A percentile compares a stretch with the other conserved stretches of the same genome.
Evolutionary conservation across 257 asterid species (phyloP).

Genomic region (Ligustrum vulgare): DNA sequence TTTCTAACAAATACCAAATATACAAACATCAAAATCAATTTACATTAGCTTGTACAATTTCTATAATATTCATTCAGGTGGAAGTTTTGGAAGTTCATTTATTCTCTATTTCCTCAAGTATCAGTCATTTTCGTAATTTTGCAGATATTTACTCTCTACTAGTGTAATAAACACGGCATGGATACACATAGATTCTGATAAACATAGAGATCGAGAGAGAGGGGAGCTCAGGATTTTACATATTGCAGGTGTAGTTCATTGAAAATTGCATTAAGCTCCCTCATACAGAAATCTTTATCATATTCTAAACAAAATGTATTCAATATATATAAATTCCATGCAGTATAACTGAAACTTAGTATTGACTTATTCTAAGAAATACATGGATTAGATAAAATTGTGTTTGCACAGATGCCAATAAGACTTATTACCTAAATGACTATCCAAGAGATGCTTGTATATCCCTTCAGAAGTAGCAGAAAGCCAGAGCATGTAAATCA

Average conservation of each 20-base stretch:
- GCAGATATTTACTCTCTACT: neutral
- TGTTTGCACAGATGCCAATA: neutral
- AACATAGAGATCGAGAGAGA: neutral
- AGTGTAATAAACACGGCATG: too few species aligned
- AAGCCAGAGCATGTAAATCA: constrained; percentile 13
- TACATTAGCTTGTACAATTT: neutral
- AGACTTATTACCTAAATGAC: neutral
- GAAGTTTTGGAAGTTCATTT: too few species aligned
- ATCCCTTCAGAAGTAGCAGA: constrained; percentile 15
- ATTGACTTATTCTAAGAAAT: neutral
- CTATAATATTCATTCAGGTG: neutral
- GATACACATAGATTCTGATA: neutral
- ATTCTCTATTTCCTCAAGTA: too few species aligned
- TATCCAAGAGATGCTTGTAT: neutral
- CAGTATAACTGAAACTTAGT: neutral
- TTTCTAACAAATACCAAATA: neutral
- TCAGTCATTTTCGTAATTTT: too few species aligned
- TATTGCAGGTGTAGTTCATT: too few species aligned
- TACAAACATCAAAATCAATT: neutral
- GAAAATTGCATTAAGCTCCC: too few species aligned
- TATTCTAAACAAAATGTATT: neutral
- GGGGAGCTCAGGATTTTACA: neutral
- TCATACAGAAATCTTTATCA: neutral
- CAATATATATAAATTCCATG: neutral
- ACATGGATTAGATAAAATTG: neutral